phyloP scores from a whole-genome alignment of 768 basidiomycete species.

The Auricularia auricula-judae region DNA sequence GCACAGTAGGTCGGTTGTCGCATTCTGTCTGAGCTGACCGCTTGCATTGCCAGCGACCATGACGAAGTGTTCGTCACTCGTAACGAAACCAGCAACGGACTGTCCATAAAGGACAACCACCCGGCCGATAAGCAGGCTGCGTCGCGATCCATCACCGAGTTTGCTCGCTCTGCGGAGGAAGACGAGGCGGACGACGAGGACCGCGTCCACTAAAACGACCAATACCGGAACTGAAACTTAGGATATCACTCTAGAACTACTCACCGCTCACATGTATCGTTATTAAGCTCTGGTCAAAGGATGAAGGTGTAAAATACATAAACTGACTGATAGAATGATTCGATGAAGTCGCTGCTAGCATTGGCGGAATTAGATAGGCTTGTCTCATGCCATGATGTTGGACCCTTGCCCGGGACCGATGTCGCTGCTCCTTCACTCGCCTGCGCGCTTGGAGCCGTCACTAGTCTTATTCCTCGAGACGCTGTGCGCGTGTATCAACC shows the following conservation, averaged over 20 bases:
- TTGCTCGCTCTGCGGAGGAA: not conserved
- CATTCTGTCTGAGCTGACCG: constrained; percentile 5
- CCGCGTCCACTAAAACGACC: not conserved
- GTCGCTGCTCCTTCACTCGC: too few relatives aligned
- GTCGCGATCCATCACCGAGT: not conserved
- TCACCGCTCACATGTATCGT: not conserved
- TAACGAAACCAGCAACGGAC: constrained; percentile 24
- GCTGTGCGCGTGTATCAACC: too few relatives aligned
- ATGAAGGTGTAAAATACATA: not conserved
- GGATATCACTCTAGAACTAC: not conserved
- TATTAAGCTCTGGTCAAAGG: not conserved
- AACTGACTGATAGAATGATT: not conserved
- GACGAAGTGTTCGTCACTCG: constrained; percentile 52
- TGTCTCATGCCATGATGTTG: too few relatives aligned
- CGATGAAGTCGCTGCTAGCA: too few relatives aligned
- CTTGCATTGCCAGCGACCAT: constrained; percentile 37
- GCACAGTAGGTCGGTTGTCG: constrained; percentile 3
- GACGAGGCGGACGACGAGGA: not conserved
- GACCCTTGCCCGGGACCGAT: too few relatives aligned
- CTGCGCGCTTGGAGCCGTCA: too few relatives aligned
- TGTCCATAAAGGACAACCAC: constrained; percentile 59
- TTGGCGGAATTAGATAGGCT: too few relatives aligned
- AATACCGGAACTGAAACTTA: not conserved
- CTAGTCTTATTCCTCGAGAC: too few relatives aligned
- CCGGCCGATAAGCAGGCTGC: constrained; percentile 25